Percentiles rank a stretch among this genome's conserved stretches.
phyloP scores from a whole-genome alignment of 2,329 filamentous ascomycete genomes.

The Paramyrothecium roridum region DNA sequence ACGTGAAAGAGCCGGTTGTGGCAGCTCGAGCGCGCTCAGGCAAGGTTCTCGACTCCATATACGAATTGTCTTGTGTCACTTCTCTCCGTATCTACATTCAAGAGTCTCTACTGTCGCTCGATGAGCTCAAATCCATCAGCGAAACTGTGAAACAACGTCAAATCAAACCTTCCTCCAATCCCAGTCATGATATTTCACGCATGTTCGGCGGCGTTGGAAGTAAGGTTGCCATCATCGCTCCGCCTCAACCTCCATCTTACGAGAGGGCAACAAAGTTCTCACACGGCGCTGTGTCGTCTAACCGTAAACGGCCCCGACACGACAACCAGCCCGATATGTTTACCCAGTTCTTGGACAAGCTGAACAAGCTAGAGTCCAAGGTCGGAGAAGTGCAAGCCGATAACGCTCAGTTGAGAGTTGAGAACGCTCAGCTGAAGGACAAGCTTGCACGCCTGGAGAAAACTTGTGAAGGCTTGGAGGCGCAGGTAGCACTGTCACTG shows the following conservation, averaged over 20 bases:
- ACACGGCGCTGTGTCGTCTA: not conserved
- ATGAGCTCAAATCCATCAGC: not conserved
- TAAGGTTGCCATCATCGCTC: not conserved
- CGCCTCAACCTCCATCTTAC: not conserved
- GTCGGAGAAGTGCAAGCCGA: not conserved
- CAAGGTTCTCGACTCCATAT: not conserved
- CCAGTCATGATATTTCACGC: not conserved
- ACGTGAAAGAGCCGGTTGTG: not conserved
- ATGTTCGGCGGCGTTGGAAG: not conserved
- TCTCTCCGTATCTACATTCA: not conserved
- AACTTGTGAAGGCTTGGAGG: not conserved
- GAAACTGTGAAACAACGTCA: not conserved
- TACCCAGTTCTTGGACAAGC: not conserved
- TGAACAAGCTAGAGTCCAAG: not conserved
- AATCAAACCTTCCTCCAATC: not conserved
- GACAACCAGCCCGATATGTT: not conserved
- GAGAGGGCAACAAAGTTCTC: not conserved
- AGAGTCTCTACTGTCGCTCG: not conserved
- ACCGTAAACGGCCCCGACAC: not conserved
- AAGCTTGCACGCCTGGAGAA: not conserved
- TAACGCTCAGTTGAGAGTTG: not conserved
- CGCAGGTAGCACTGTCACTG: not conserved
- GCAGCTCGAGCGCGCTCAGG: not conserved
- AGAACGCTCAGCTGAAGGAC: not conserved
- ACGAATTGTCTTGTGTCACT: not conserved